Evolutionary conservation across 345 rosid genomes (phyloP).

Genomic region (Nasturtium officinale): DNA sequence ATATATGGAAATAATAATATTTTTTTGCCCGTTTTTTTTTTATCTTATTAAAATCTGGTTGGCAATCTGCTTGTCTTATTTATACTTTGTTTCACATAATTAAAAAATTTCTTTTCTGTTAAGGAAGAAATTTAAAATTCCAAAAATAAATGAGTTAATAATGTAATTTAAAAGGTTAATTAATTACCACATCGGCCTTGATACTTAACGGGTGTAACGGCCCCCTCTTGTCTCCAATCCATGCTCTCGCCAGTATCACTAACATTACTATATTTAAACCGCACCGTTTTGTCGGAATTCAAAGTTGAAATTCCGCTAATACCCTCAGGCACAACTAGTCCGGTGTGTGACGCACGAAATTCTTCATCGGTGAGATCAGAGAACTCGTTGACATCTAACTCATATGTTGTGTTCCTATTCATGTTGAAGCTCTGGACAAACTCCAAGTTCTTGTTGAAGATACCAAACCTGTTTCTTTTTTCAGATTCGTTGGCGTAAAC

Average conservation of each 20-base stretch:
- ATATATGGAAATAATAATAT: too few species aligned
- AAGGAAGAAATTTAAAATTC: too few species aligned
- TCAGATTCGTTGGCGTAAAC: conserved; percentile 42
- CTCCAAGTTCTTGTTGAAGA: conserved; percentile 52
- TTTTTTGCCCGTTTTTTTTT: too few species aligned
- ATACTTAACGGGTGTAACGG: conserved; percentile 46
- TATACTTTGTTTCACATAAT: too few species aligned
- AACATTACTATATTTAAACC: conserved; percentile 38
- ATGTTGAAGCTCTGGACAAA: conserved; percentile 48
- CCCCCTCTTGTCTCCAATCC: conserved; percentile 56
- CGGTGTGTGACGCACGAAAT: conserved; percentile 44
- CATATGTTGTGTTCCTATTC: conserved; percentile 31
- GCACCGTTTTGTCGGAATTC: background rate
- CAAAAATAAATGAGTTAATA: too few species aligned
- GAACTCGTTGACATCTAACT: conserved; percentile 50
- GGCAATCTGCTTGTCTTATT: too few species aligned
- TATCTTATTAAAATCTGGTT: too few species aligned
- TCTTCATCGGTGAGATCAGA: conserved; percentile 58
- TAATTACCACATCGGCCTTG: conserved; percentile 53
- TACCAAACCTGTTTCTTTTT: conserved; percentile 41
- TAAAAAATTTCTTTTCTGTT: too few species aligned
- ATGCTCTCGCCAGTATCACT: conserved; percentile 35
- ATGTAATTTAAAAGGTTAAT: too few species aligned
- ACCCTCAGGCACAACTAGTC: conserved; percentile 32
- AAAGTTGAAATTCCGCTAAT: background rate